phyloP scores from a whole-genome alignment of 768 basidiomycete genomes.

The Galerina sulciceps region DNA sequence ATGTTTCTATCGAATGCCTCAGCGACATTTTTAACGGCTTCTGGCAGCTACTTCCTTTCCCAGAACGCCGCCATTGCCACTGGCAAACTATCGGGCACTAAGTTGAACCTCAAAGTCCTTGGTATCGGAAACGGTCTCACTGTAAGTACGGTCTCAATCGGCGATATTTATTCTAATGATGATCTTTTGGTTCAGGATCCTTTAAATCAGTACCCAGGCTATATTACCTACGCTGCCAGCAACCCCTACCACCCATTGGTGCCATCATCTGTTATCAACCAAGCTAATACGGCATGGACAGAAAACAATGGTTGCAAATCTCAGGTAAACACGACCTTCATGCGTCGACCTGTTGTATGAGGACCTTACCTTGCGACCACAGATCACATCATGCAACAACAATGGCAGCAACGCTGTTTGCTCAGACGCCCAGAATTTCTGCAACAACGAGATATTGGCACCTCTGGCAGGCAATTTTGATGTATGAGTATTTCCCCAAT shows the following conservation, averaged over 20 bases:
- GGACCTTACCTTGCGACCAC: neutral
- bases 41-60: slow-evolving; percentile 52
- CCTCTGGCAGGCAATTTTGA: slow-evolving; percentile 60
- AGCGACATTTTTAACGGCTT: neutral
- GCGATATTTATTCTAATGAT: neutral
- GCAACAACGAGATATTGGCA: slow-evolving; percentile 58
- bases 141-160: slow-evolving; percentile 30
- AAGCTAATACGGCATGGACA: slow-evolving; percentile 48
- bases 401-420: slow-evolving; percentile 54
- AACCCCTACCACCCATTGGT: slow-evolving; percentile 65
- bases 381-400: slow-evolving; percentile 59
- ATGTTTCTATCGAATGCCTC: slow-evolving; percentile 8
- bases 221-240: slow-evolving; percentile 54
- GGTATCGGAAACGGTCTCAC: slow-evolving; percentile 68
- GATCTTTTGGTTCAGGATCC: slow-evolving; percentile 16
- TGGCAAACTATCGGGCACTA: slow-evolving; percentile 46
- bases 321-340: slow-evolving; percentile 34
- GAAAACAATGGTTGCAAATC: slow-evolving; percentile 50
- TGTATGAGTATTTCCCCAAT: slow-evolving; percentile 27
- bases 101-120: slow-evolving; percentile 60
- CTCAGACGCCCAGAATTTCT: slow-evolving; percentile 58
- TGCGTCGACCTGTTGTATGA: neutral
- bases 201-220: slow-evolving; percentile 57
- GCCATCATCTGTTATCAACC: slow-evolving; percentile 38
- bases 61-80: slow-evolving; percentile 61